Percentiles rank a stretch among this genome's conserved stretches.
phyloP scores from a whole-genome alignment of 345 rosid genomes.

The Pistacia atlantica region DNA sequence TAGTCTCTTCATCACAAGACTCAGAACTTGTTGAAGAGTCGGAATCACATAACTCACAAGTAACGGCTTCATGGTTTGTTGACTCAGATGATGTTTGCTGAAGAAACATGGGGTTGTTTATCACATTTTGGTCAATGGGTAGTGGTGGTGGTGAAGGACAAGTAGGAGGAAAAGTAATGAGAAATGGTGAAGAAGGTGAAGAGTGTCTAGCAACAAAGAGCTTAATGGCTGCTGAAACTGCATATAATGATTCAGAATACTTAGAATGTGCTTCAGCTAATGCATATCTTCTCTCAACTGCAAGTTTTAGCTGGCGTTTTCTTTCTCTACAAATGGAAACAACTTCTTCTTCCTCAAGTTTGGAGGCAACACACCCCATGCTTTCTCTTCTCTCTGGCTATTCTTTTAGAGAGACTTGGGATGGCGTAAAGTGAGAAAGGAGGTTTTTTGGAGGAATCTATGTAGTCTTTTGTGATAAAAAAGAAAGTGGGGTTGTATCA shows the following conservation, averaged over 20 bases:
- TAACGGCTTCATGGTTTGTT: slow-evolving; percentile 46
- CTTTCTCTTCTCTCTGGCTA: slow-evolving; percentile 13
- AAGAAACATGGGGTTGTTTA: slow-evolving; percentile 57
- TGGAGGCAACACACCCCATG: slow-evolving; percentile 80
- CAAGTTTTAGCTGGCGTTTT: slow-evolving; percentile 57
- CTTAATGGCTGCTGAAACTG: slow-evolving; percentile 68
- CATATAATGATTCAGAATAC: slow-evolving; percentile 68
- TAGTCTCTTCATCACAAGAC: slow-evolving; percentile 33
- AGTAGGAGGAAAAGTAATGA: slow-evolving; percentile 56
- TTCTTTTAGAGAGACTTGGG: not conserved
- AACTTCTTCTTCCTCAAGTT: slow-evolving; percentile 69
- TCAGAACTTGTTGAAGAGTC: slow-evolving; percentile 34
- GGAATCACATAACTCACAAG: slow-evolving; percentile 42
- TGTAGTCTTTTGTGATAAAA: slow-evolving; percentile 32
- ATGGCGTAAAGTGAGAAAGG: slow-evolving; percentile 27
- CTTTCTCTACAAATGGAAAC: slow-evolving; percentile 71
- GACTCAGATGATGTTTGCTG: slow-evolving; percentile 51
- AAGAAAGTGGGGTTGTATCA: slow-evolving; percentile 26
- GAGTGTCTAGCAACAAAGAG: slow-evolving; percentile 74
- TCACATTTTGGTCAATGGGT: slow-evolving; percentile 25
- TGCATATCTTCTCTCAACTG: slow-evolving; percentile 57
- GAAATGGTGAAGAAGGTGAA: slow-evolving; percentile 66
- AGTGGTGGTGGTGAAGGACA: slow-evolving; percentile 33
- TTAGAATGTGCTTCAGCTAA: slow-evolving; percentile 70
- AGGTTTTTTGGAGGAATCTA: slow-evolving; percentile 30